Evolutionary conservation across 768 basidiomycete genomes (phyloP).

Genomic region (Tephrocybe sp.): DNA sequence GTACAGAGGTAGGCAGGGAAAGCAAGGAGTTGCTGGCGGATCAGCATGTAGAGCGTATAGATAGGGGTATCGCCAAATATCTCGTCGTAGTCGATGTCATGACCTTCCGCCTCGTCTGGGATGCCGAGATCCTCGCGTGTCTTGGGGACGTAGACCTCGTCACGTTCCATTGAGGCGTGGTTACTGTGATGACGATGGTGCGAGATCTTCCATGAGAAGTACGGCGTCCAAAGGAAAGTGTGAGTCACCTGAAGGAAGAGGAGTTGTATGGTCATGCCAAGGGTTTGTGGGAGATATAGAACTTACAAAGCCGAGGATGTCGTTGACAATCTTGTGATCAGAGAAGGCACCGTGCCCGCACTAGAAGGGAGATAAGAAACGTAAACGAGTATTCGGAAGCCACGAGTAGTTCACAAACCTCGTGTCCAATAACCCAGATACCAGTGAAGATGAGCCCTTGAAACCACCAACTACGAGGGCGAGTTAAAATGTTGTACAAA

Average conservation of each 20-base stretch:
- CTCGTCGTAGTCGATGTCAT: slow-evolving; percentile 50
- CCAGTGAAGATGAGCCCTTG: slow-evolving; percentile 60
- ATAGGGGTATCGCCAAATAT: slow-evolving; percentile 60
- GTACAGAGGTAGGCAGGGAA: slow-evolving; percentile 63
- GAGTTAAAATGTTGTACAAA: neutral
- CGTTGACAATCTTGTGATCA: slow-evolving; percentile 44
- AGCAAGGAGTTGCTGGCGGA: slow-evolving; percentile 57
- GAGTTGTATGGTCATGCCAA: slow-evolving; percentile 8
- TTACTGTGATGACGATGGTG: slow-evolving; percentile 54
- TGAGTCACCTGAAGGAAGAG: slow-evolving; percentile 35
- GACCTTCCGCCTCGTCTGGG: slow-evolving; percentile 31
- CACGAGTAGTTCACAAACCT: slow-evolving; percentile 35
- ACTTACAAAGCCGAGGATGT: slow-evolving; percentile 51
- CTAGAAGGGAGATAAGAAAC: slow-evolving; percentile 24
- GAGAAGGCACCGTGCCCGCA: slow-evolving; percentile 62
- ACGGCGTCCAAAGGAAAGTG: slow-evolving; percentile 50
- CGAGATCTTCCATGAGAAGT: slow-evolving; percentile 55
- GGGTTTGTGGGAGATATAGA: neutral
- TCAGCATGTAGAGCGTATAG: slow-evolving; percentile 54
- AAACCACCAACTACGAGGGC: slow-evolving; percentile 52
- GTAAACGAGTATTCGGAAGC: neutral
- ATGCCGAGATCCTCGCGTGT: slow-evolving; percentile 56
- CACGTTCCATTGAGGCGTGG: slow-evolving; percentile 54
- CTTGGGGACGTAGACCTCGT: slow-evolving; percentile 63
- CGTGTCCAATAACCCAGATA: slow-evolving; percentile 61